Evolutionary conservation across 345 rosid species (phyloP).

Genomic region (Dimocarpus longan): DNA sequence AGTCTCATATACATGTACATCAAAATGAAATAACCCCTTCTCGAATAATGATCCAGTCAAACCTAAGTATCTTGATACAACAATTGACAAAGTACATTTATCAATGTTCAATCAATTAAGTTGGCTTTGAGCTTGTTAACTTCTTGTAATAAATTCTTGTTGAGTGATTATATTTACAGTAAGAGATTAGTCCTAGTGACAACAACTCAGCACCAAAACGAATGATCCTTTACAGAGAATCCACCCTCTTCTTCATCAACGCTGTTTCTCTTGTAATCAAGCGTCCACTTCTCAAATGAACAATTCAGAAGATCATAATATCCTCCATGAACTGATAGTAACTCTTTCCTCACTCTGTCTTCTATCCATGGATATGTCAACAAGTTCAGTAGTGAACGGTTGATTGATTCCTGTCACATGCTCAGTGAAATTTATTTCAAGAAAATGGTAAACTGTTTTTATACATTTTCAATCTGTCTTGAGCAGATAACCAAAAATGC

Average conservation of each 20-base stretch:
- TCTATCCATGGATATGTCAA: constrained; percentile 75
- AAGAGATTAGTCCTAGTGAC: background rate
- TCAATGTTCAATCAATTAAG: background rate
- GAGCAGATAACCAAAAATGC: background rate
- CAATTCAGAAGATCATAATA: constrained; percentile 64
- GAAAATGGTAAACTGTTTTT: background rate
- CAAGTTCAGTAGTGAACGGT: constrained; percentile 58
- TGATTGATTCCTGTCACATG: constrained; percentile 63
- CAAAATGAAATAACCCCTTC: background rate
- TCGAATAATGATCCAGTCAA: background rate
- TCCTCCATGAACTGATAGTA: constrained; percentile 61
- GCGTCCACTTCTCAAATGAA: constrained; percentile 61
- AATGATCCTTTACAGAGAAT: constrained; percentile 32
- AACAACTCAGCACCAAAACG: constrained; percentile 49
- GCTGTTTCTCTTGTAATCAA: constrained; percentile 39
- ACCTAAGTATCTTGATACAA: background rate
- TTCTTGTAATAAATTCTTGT: background rate
- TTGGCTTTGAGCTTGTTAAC: background rate
- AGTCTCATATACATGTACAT: background rate
- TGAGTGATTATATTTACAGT: background rate
- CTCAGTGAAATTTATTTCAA: background rate
- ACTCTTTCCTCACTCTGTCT: constrained; percentile 50
- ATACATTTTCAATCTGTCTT: too few species aligned
- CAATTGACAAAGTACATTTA: background rate
- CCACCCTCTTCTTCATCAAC: constrained; percentile 17